Evolutionary conservation across 352 stramenopile species (phyloP).

Genomic region (Peronospora belbahrii): DNA sequence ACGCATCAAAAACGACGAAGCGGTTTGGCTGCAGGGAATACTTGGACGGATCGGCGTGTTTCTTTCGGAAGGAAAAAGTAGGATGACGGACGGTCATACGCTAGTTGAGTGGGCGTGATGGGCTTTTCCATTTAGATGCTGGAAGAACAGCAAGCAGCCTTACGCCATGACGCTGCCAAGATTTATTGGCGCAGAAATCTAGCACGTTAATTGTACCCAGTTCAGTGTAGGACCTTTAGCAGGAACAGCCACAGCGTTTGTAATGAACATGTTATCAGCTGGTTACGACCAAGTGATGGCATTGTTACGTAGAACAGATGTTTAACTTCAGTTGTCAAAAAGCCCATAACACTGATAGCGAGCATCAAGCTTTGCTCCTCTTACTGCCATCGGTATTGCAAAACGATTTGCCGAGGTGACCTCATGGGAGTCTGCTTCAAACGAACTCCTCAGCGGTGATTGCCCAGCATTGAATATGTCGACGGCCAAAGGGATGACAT

Average conservation of each 20-base stretch:
- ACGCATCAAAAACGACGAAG: constrained; percentile 79
- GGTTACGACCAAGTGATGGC: neutral
- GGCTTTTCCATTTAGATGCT: constrained; percentile 39
- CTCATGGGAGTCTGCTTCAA: constrained; percentile 35
- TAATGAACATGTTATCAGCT: neutral
- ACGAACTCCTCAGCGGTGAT: constrained; percentile 3
- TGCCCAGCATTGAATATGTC: constrained; percentile 3
- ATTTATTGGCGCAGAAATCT: constrained; percentile 66
- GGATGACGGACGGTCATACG: constrained; percentile 74
- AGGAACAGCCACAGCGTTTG: constrained; percentile 1
- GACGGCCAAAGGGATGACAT: constrained; percentile 2
- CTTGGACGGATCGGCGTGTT: constrained; percentile 43
- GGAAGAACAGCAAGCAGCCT: constrained; percentile 54
- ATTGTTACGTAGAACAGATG: constrained; percentile 64
- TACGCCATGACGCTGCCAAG: constrained; percentile 48
- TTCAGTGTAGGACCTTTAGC: constrained; percentile 49
- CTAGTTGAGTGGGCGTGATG: constrained; percentile 26
- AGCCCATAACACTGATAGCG: constrained; percentile 32
- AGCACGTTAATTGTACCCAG: constrained; percentile 70
- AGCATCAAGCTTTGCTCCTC: constrained; percentile 43
- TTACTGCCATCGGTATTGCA: constrained; percentile 10
- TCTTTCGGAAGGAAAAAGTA: constrained; percentile 69
- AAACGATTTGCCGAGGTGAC: constrained; percentile 57
- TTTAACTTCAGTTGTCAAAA: constrained; percentile 57
- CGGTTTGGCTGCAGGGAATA: constrained; percentile 72